These are phyloP conservation scores for Candida chauliodis DNA, from an alignment of 805 yeast genomes.

Conservation along the genomic window DNA sequence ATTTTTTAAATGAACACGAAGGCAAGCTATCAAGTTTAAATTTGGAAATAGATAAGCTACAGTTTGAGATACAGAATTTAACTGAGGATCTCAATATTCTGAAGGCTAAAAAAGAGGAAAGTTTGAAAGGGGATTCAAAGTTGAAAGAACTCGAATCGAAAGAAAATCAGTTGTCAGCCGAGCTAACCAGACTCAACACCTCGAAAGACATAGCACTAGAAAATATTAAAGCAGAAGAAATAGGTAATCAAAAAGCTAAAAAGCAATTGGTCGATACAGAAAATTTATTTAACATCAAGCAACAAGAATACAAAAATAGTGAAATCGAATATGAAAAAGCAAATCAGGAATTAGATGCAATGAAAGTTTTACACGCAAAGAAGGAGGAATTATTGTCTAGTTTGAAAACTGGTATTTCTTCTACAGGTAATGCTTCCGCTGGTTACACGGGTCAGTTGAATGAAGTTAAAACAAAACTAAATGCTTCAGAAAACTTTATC, in stretches of 20 bases:
- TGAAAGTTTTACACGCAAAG: slow-evolving; percentile 47
- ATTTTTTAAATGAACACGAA: slow-evolving; percentile 40
- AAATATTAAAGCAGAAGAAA: slow-evolving; percentile 52
- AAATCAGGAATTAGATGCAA: slow-evolving; percentile 39
- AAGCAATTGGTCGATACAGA: slow-evolving; percentile 31
- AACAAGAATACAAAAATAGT: slow-evolving; percentile 32
- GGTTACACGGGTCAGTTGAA: slow-evolving; percentile 75
- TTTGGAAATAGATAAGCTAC: slow-evolving; percentile 42
- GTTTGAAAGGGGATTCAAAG: slow-evolving; percentile 56
- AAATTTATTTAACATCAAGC: slow-evolving; percentile 29
- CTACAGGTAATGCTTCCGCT: slow-evolving; percentile 68
- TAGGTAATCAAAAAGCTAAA: slow-evolving; percentile 29
- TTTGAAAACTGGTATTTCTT: slow-evolving; percentile 83
- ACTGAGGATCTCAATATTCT: slow-evolving; percentile 58
- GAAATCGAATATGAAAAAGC: slow-evolving; percentile 45
- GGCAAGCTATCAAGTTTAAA: slow-evolving; percentile 38
- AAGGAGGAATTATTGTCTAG: slow-evolving; percentile 82
- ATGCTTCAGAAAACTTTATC: slow-evolving; percentile 50
- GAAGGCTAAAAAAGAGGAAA: slow-evolving; percentile 51
- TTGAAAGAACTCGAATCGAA: slow-evolving; percentile 55
- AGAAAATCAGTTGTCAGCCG: slow-evolving; percentile 58
- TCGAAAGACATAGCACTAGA: slow-evolving; percentile 55
- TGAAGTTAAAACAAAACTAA: slow-evolving; percentile 53
- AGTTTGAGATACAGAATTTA: slow-evolving; percentile 54
- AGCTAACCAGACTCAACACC: slow-evolving; percentile 65